These are phyloP conservation scores for Colletotrichum coccodes DNA, from an alignment of 2,329 filamentous ascomycete genomes.

Conservation along the genomic window DNA sequence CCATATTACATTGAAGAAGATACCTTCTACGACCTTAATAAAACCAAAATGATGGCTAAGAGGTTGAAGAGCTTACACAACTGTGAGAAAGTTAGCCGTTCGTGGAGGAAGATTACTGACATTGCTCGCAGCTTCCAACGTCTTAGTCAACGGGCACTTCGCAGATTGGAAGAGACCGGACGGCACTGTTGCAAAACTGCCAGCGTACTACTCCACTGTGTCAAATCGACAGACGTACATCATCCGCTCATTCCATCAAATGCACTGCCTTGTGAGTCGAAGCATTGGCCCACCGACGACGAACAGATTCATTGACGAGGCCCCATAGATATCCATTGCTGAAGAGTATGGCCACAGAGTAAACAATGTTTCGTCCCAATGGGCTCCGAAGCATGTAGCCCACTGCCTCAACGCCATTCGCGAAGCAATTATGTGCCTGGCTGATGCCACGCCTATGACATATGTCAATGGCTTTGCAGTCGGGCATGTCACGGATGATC, in stretches of 20 bases:
- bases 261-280: conserved; percentile 14
- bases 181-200: conserved; percentile 12
- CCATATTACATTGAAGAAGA: conserved; percentile 19
- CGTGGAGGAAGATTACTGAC: no score
- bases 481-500: conserved; percentile 18
- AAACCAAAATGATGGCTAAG: not conserved
- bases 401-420: conserved; percentile 18
- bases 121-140: conserved; percentile 4
- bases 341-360: conserved; percentile 19
- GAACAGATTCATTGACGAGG: no score
- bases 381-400: conserved; percentile 11
- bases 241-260: conserved; percentile 24
- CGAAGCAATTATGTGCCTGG: conserved; percentile 20
- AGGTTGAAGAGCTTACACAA: conserved; percentile 20
- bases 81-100: not conserved
- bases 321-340: conserved; percentile 18
- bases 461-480: conserved; percentile 18
- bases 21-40: conserved; percentile 11
- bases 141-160: conserved; percentile 9
- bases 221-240: conserved; percentile 21
- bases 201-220: conserved; percentile 15
- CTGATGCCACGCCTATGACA: conserved; percentile 19
- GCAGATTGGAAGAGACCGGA: conserved; percentile 21
- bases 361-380: conserved; percentile 15
- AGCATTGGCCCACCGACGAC: no score